These are phyloP conservation scores for Globisporangium uncinulatum DNA, from an alignment of 352 stramenopile species.

Conservation along the genomic window DNA sequence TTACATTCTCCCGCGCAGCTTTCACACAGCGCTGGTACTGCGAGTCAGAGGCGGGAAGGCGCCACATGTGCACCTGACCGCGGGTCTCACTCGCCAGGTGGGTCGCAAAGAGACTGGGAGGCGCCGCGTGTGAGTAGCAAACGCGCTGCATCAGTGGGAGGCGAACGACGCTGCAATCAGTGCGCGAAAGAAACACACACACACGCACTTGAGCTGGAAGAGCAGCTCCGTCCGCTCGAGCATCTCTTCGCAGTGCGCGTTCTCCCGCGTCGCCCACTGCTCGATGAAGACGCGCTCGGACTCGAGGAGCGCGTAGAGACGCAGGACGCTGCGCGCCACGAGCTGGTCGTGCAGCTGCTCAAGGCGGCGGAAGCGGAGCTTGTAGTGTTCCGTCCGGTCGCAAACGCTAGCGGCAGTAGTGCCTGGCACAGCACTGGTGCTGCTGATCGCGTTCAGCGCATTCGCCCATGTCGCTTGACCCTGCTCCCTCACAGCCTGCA, in stretches of 20 bases:
- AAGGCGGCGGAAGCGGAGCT: slow-evolving; percentile 18
- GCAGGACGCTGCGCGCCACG: slow-evolving; percentile 23
- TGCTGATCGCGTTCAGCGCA: neutral
- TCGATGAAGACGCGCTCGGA: slow-evolving; percentile 37
- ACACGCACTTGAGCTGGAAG: slow-evolving; percentile 39
- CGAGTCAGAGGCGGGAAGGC: slow-evolving; percentile 33
- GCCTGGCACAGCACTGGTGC: neutral
- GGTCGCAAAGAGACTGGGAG: slow-evolving; percentile 41
- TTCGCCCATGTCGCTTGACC: slow-evolving; percentile 1
- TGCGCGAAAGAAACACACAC: neutral
- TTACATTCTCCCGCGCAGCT: slow-evolving; percentile 67
- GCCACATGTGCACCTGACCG: slow-evolving; percentile 42
- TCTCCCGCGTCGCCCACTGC: slow-evolving; percentile 24
- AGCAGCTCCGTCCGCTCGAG: slow-evolving; percentile 28
- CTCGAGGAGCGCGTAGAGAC: slow-evolving; percentile 43
- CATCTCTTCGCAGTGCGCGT: slow-evolving; percentile 22
- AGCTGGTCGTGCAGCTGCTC: slow-evolving; percentile 27
- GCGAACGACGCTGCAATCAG: neutral
- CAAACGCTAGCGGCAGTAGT: neutral
- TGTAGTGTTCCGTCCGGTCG: slow-evolving; percentile 13
- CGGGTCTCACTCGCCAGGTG: slow-evolving; percentile 65
- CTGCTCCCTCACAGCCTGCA: slow-evolving; percentile 3
- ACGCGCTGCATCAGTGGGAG: neutral
- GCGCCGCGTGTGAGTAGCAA: neutral
- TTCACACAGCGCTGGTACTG: slow-evolving; percentile 58